phyloP scores from a whole-genome alignment of 2,329 filamentous ascomycete genomes.

The Fonsecaea nubica region DNA sequence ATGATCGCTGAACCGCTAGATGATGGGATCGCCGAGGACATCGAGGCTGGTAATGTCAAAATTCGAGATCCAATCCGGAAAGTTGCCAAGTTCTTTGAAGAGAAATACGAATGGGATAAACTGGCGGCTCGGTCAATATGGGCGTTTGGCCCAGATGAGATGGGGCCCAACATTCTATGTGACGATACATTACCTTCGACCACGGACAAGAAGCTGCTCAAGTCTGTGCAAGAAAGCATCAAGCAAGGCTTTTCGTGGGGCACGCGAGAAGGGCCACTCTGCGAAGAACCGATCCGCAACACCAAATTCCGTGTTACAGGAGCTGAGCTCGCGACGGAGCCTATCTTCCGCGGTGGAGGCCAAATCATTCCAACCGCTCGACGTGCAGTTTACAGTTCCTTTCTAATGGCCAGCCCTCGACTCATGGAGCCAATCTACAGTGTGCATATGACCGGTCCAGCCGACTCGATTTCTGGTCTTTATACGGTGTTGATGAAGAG shows the following conservation, averaged over 20 bases:
- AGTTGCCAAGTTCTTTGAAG: conserved; percentile 95
- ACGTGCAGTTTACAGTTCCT: conserved; percentile 91
- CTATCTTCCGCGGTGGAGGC: conserved; percentile 92
- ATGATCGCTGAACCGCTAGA: conserved; percentile 98
- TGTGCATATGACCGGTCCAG: conserved; percentile 89
- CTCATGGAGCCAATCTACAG: conserved; percentile 97
- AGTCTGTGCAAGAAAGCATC: conserved; percentile 87
- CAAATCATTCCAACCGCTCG: conserved; percentile 97
- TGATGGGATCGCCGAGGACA: conserved; percentile 91
- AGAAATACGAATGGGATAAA: conserved; percentile 96
- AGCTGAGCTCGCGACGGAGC: conserved; percentile 81
- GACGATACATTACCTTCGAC: conserved; percentile 95
- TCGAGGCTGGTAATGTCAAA: conserved; percentile 85
- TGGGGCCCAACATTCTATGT: conserved; percentile 92
- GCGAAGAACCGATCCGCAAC: conserved; percentile 98
- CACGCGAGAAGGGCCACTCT: conserved; percentile 90
- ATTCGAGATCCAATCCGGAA: conserved; percentile 93
- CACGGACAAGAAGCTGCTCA: conserved; percentile 89
- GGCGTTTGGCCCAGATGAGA: conserved; percentile 97
- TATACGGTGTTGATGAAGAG: conserved; percentile 91
- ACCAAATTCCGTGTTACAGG: conserved; percentile 97
- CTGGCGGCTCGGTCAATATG: conserved; percentile 94
- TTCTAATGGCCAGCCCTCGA: conserved; percentile 93
- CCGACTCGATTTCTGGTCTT: conserved; percentile 83
- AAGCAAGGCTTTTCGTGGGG: conserved; percentile 98